Base-by-base conservation (phyloP, 2,329 filamentous ascomycete species). In the Apiospora phragmitis region DNA sequence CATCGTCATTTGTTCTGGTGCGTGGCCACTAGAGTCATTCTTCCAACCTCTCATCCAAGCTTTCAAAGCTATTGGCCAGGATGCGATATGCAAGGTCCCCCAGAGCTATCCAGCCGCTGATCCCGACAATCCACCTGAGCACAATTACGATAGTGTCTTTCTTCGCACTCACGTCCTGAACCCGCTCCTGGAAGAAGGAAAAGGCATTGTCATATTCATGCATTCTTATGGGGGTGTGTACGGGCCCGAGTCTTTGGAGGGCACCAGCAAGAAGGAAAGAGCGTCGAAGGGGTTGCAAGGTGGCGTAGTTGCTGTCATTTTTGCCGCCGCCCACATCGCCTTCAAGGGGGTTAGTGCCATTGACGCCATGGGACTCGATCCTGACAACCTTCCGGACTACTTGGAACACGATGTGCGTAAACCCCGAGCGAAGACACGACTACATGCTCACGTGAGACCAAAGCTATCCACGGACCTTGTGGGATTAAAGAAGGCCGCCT, bases 401-500 rank as follows among this genome's bases (percentile, higher is more conserved):
- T 41, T 68, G 32, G 67, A 38, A n/a, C 47, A 68, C 21, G 67
- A 68, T 55, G 67, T 68, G 47, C 42, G 67, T 68, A 42, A 68
- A 26, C 4, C 24, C 12, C 12, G 5, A 29, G 4, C 18, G 26
- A 41, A 59, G 12, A 24, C 14, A 26, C 16, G 29, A 7, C 24
- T 24, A 42, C 4, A 5, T n/a, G 35, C 67, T 68, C 12, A 68
- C 47, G 11, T 55, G 7, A 24, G 12, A 16, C 4, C 55, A 6
- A 35, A 35, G 67, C 18, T 32, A 29, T 29, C 45, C 43, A 41
- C 67, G 26, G 67, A 29, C 18, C 67, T 68, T 21, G 67, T 68
- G 67, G 67, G 45, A 8, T 55, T 68, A 47, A 55, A 42, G 16
- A 68, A 68, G 45, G 32, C 16, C 3, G n/a, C n/a, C 11, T 47